Evolutionary conservation across 2,329 filamentous ascomycete genomes (phyloP), one percentile per base, ranked within the genome.

Genomic region (Huntiella savannae): DNA sequence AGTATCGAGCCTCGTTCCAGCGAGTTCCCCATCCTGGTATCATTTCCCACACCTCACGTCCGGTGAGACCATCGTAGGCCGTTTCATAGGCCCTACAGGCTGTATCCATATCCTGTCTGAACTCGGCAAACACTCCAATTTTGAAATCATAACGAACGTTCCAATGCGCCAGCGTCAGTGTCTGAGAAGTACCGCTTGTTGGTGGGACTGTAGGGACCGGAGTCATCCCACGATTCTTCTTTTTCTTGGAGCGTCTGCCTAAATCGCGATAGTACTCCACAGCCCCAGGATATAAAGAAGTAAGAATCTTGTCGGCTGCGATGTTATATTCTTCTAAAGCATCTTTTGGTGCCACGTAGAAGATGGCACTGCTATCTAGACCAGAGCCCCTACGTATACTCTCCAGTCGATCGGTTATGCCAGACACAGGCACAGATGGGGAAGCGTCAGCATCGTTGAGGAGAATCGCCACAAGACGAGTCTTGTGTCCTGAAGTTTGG

Each of bases 131-230:
- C 0, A 94, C 69, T 5, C 80, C 88, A 13, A 87, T 71, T 59
- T 98, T 98, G 64, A 93, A 86, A 56, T 98, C 88, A 60, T 95
- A 95, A 12, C 88, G 79, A 45, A 92, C 79, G 56, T 85, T 86
- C 91, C 88, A 98, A 3, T 84, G 87, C 37, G 85, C 77, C 7
- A 79, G 67, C 1, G 86, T 82, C n/a, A 95, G 63, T 0, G 82
- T 84, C 55, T 91, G 82, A 1, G 86, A 92, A 1, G 84, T 92
- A 22, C 83, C 84, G 15, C 72, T 77, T 0, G 83, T 88, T 1
- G 85, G 84, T 4, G 86, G 83, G 32, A 84, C 71, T 5, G 85
- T 88, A 3, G 87, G 85, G 41, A 81, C 77, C 8, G 86, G 86
- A 11, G 82, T 77, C 13, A 76, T 69, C 5, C 83, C 81, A 49